These are phyloP conservation scores for Auriscalpium orientale DNA, from an alignment of 768 basidiomycete genomes.

Conservation along the genomic window DNA sequence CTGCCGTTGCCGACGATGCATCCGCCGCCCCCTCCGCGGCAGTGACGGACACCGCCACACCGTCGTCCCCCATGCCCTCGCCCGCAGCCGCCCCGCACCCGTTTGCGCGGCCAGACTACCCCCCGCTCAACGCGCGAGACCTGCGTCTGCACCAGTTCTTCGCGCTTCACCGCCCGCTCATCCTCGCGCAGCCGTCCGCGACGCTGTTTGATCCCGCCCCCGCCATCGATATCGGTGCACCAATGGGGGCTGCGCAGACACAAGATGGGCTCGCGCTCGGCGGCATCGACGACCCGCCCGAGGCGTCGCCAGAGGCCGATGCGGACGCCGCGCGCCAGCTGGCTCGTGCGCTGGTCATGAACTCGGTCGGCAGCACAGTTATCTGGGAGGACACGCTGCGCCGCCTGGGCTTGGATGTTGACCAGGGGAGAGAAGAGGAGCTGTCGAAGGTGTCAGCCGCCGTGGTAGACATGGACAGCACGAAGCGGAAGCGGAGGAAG, in stretches of 20 bases:
- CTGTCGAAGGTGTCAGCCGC: slow-evolving; percentile 50
- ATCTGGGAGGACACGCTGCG: slow-evolving; percentile 66
- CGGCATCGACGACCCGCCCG: slow-evolving; percentile 36
- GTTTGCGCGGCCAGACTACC: slow-evolving; percentile 34
- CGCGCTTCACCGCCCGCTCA: slow-evolving; percentile 70
- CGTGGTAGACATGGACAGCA: slow-evolving; percentile 71
- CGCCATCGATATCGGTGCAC: slow-evolving; percentile 1
- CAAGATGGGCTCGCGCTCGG: slow-evolving; percentile 13
- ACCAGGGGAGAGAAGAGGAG: slow-evolving; percentile 28
- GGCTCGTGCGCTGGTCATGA: slow-evolving; percentile 66
- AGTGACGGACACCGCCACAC: neutral
- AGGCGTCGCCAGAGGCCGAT: slow-evolving; percentile 60
- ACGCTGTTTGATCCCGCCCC: slow-evolving; percentile 38
- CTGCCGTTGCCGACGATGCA: slow-evolving; percentile 7
- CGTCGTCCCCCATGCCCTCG: neutral
- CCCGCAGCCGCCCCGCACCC: slow-evolving; percentile 1
- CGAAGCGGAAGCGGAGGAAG: slow-evolving; percentile 77
- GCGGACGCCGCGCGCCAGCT: slow-evolving; percentile 76
- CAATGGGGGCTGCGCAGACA: neutral
- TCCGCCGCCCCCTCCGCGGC: neutral
- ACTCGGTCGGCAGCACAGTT: slow-evolving; percentile 49
- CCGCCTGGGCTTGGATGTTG: slow-evolving; percentile 52
- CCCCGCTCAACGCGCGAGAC: slow-evolving; percentile 53
- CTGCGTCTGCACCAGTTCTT: slow-evolving; percentile 83
- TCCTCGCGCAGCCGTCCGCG: slow-evolving; percentile 53